These are phyloP conservation scores for sunflower (Helianthus annuus) DNA, from an alignment of 129 eudicot genomes.

Conservation along the genomic window DNA sequence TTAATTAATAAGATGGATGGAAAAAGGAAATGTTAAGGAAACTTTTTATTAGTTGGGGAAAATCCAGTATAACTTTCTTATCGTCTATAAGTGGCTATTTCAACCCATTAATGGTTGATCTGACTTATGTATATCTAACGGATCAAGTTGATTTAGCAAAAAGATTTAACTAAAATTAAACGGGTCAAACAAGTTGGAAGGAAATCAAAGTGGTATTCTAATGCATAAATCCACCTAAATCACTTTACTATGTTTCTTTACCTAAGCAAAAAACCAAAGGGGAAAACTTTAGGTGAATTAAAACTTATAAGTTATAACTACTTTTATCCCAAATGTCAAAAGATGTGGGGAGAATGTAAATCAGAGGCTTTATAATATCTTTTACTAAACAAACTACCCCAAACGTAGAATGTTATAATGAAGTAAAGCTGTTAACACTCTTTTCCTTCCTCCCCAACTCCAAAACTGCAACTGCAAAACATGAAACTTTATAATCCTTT, in stretches of 20 bases:
- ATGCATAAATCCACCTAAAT: neutral
- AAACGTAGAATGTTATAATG: neutral
- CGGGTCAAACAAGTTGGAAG: neutral
- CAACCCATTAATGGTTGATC: neutral
- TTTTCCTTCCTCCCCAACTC: neutral
- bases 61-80: constrained; percentile 1
- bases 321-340: neutral
- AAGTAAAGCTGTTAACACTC: neutral
- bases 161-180: neutral
- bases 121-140: neutral
- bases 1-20: neutral
- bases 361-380: neutral
- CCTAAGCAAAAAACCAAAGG: neutral
- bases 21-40: neutral
- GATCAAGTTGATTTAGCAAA: neutral
- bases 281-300: neutral
- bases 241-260: neutral
- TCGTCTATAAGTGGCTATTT: neutral
- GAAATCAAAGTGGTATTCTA: no score
- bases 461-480: no score
- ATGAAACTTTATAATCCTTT: neutral
- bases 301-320: neutral
- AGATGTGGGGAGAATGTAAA: neutral
- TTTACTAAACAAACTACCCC: neutral
- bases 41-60: neutral